Base-by-base conservation (phyloP, 176 grass and related monocot species). In the Neostapfia colusana region DNA sequence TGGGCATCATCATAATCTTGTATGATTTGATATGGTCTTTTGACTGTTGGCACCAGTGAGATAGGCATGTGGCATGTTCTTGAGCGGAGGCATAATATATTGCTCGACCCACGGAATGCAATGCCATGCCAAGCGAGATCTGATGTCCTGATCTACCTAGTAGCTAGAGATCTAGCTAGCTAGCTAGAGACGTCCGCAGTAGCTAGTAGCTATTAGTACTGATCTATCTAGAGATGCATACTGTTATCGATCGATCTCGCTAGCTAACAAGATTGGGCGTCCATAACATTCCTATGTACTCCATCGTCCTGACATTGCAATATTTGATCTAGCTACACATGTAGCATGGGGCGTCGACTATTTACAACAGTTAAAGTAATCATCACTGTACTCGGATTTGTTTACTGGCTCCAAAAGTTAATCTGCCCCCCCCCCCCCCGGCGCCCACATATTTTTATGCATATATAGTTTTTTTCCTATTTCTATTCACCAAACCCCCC, bases 21-120 rank as follows among this genome's bases (percentile, higher is more conserved):
- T 20, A 63, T 36, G 43, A 37, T 75, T 54, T 63, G 55, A 63
- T 81, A 54, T 65, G 38, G 57, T 70, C 44, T 70, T 41, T 65
- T 36, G 20, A 31, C 54, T 70, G 63, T 71, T 87, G 72, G 36
- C 20, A 43, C 21, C 27, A 58, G 48, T 58, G 79, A 67, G 21
- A 46, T 25, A 62, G 51, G 79, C 79, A 87, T 82, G 74, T 61
- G 85, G 58, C 39, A 67, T 78, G 85, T 82, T 87, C 28, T 67
- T 67, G 12, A 72, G 63, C 42, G 43, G 18, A 70, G 71, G 71
- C 72, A 86, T 81, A 75, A 41, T n/a, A n/a, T n/a, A n/a, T 85
- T 75, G 54, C 18, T 62, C 84, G 41, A 24, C 50, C 34, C 18
- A 69, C 3, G 31, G 31, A 2, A 31, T 68, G 63, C 35, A 8